Conservation (phyloP, 257 asterid species). For the Marsdenia floribunda region DNA sequence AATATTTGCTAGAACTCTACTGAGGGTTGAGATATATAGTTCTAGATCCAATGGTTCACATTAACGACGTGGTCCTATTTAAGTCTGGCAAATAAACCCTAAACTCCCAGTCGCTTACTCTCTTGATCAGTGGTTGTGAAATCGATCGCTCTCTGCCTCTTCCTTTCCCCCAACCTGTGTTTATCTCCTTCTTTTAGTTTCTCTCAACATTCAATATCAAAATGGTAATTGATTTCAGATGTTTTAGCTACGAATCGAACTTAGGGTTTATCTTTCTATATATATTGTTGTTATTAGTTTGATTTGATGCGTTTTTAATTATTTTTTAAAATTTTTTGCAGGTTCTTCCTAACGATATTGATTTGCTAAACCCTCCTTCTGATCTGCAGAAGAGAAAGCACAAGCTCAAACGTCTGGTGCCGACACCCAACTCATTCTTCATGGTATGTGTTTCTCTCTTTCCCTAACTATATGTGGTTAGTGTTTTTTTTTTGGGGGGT, state of each 20-base stretch:
- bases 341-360: slow-evolving; percentile 53
- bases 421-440: slow-evolving; percentile 49
- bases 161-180: too few relatives aligned
- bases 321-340: slow-evolving; percentile 4
- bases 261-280: too few relatives aligned
- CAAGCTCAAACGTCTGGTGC: slow-evolving; percentile 66
- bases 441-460: slow-evolving; percentile 23
- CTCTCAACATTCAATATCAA: not conserved
- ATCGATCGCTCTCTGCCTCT: too few relatives aligned
- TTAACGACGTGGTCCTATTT: not conserved
- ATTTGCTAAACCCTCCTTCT: slow-evolving; percentile 63
- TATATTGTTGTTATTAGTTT: too few relatives aligned
- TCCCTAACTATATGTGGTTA: not conserved
- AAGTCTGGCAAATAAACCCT: slow-evolving; percentile 10
- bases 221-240: slow-evolving; percentile 11
- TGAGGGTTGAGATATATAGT: too few relatives aligned
- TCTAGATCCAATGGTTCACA: slow-evolving; percentile 4
- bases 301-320: not conserved
- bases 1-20: too few relatives aligned
- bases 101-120: not conserved
- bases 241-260: too few relatives aligned
- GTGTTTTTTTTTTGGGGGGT: too few relatives aligned
- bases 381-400: slow-evolving; percentile 75
- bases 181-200: too few relatives aligned
- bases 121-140: too few relatives aligned